Evolutionary conservation across 371 early-diverging fungal species (phyloP).

Genomic region (Mucor sp.): DNA sequence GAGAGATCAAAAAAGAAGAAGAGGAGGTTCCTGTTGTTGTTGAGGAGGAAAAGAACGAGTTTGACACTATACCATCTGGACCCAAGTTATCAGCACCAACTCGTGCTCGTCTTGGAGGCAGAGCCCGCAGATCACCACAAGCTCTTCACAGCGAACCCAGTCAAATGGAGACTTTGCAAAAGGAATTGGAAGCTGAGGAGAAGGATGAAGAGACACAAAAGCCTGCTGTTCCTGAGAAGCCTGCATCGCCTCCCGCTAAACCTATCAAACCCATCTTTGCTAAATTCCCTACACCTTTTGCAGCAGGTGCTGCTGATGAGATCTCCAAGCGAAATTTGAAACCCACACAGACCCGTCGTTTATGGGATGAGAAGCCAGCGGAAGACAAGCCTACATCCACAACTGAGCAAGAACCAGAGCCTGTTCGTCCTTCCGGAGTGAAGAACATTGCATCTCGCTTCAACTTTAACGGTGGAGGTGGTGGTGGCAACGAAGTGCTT

Average conservation of each 20-base stretch:
- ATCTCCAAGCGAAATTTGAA: slow-evolving; percentile 42
- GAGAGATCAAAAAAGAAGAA: slow-evolving; percentile 7
- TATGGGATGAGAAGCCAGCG: slow-evolving; percentile 42
- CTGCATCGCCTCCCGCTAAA: slow-evolving; percentile 51
- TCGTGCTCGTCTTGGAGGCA: slow-evolving; percentile 31
- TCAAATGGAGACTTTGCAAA: slow-evolving; percentile 46
- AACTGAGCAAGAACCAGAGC: slow-evolving; percentile 20
- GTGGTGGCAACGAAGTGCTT: slow-evolving; percentile 52
- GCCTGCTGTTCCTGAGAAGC: slow-evolving; percentile 20
- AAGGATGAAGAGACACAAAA: slow-evolving; percentile 21
- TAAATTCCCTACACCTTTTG: slow-evolving; percentile 69
- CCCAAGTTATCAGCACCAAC: slow-evolving; percentile 44
- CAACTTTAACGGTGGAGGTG: slow-evolving; percentile 48
- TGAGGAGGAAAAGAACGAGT: slow-evolving; percentile 19
- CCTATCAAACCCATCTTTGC: slow-evolving; percentile 67
- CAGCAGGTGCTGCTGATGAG: slow-evolving; percentile 40
- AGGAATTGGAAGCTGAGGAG: slow-evolving; percentile 27
- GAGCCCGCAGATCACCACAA: slow-evolving; percentile 37
- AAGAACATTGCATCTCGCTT: slow-evolving; percentile 57
- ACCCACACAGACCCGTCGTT: slow-evolving; percentile 42
- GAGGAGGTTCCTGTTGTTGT: background rate
- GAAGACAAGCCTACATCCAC: slow-evolving; percentile 21
- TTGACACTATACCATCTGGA: slow-evolving; percentile 37
- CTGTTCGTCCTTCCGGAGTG: slow-evolving; percentile 55
- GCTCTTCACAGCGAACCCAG: slow-evolving; percentile 34